A percentile compares a stretch with the other conserved stretches of the same genome.
These are phyloP conservation scores for Cenchrus americanus DNA, from an alignment of 176 grass and related monocot genomes.

Conservation along the genomic window DNA sequence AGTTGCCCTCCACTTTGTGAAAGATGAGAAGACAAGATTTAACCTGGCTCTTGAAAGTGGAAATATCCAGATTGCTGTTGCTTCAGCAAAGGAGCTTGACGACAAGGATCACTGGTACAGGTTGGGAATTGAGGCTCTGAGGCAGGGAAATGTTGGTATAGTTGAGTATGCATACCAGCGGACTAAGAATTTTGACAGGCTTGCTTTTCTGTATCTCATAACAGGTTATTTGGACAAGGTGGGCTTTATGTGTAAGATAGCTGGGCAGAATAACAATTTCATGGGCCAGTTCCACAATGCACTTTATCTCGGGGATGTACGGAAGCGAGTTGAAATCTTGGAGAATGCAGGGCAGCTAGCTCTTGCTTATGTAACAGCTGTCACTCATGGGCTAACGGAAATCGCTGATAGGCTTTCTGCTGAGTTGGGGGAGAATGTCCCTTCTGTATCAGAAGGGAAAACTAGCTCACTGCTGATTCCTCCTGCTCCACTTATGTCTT, in stretches of 20 bases:
- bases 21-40: conserved; percentile 98
- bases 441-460: conserved; percentile 74
- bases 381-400: conserved; percentile 84
- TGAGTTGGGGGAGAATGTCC: conserved; percentile 89
- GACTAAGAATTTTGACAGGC: conserved; percentile 97
- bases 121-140: conserved; percentile 91
- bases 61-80: conserved; percentile 98
- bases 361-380: conserved; percentile 89
- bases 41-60: conserved; percentile 97
- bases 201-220: conserved; percentile 97
- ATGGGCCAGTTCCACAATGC: conserved; percentile 99
- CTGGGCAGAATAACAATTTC: conserved; percentile 87
- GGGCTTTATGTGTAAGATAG: conserved; percentile 89
- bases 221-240: conserved; percentile 91
- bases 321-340: conserved; percentile 85
- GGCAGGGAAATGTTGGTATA: conserved; percentile 96
- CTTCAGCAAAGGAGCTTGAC: conserved; percentile 97
- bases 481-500: conserved; percentile 62
- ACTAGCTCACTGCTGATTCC: conserved; percentile 68
- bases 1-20: conserved; percentile 99
- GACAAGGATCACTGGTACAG: conserved; percentile 99
- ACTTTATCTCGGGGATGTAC: conserved; percentile 89
- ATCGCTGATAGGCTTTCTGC: conserved; percentile 72
- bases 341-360: conserved; percentile 89
- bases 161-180: conserved; percentile 97